phyloP scores from a whole-genome alignment of 306 rosid species.

The Coriaria nepalensis region DNA sequence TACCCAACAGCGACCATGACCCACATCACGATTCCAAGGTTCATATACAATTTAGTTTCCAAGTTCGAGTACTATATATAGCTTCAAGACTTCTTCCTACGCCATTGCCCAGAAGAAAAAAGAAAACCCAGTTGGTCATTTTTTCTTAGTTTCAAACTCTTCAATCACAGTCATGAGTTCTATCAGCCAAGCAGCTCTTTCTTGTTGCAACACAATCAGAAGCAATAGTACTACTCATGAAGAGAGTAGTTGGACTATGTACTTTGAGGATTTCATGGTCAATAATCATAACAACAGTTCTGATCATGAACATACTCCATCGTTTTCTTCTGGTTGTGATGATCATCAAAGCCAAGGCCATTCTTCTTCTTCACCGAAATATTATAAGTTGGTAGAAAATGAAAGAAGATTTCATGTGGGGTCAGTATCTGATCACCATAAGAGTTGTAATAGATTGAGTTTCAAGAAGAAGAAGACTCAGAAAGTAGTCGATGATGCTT shows the following conservation, averaged over 20 bases:
- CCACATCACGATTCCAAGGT: conserved; percentile 18
- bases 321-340: conserved; percentile 11
- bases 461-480: conserved; percentile 38
- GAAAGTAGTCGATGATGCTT: conserved; percentile 41
- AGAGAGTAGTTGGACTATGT: conserved; percentile 82
- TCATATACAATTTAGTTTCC: background rate
- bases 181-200: background rate
- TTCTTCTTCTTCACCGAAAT: conserved; percentile 36
- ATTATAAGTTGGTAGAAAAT: conserved; percentile 6
- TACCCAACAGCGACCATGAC: conserved; percentile 15
- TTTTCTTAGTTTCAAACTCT: background rate
- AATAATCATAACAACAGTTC: conserved; percentile 1
- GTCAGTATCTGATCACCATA: background rate
- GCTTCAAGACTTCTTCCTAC: background rate
- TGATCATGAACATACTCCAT: conserved; percentile 2
- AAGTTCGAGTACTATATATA: conserved; percentile 1
- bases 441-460: conserved; percentile 15
- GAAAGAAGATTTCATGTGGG: conserved; percentile 4
- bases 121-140: conserved; percentile 3
- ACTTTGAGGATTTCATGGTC: conserved; percentile 55
- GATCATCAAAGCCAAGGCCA: conserved; percentile 22
- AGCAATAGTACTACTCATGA: conserved; percentile 20
- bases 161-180: too few relatives aligned
- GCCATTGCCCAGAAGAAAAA: conserved; percentile 1
- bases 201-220: background rate